Evolutionary conservation across 2,329 filamentous ascomycete genomes (phyloP).

Genomic region (Chrysoporthe deuterocubensis): DNA sequence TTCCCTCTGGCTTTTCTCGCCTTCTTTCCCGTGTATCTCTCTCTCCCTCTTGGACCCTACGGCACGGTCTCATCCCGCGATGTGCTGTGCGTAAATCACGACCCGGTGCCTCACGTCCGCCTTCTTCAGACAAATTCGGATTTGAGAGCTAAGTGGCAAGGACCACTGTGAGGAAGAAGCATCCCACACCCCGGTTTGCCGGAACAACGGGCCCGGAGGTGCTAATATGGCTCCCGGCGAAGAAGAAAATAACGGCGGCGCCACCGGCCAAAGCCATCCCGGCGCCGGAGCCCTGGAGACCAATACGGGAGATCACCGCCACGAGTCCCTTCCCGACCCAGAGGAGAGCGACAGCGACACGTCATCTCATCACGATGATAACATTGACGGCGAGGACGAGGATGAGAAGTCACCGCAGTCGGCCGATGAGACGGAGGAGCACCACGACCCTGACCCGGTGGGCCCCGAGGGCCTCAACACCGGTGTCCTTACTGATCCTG

Average conservation of each 20-base stretch:
- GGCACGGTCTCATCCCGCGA: neutral
- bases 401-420: slow-evolving; percentile 7
- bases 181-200: neutral
- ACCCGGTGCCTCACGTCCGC: neutral
- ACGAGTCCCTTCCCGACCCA: slow-evolving; percentile 1
- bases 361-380: slow-evolving; percentile 13
- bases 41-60: neutral
- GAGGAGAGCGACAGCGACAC: slow-evolving; percentile 11
- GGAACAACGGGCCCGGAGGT: neutral
- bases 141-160: neutral
- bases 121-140: neutral
- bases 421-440: slow-evolving; percentile 26
- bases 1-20: neutral
- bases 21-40: neutral
- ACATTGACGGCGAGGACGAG: slow-evolving; percentile 12
- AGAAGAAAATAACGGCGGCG: slow-evolving; percentile 18
- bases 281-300: slow-evolving; percentile 1
- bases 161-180: neutral
- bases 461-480: slow-evolving; percentile 25
- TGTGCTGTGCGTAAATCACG: neutral
- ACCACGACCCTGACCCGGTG: slow-evolving; percentile 25
- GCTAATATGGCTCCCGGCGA: slow-evolving; percentile 19
- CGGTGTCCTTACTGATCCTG: slow-evolving; percentile 17
- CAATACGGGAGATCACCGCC: neutral
- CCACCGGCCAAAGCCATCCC: neutral